phyloP scores from a whole-genome alignment of 345 rosid species.

The Syzygium jambos region DNA sequence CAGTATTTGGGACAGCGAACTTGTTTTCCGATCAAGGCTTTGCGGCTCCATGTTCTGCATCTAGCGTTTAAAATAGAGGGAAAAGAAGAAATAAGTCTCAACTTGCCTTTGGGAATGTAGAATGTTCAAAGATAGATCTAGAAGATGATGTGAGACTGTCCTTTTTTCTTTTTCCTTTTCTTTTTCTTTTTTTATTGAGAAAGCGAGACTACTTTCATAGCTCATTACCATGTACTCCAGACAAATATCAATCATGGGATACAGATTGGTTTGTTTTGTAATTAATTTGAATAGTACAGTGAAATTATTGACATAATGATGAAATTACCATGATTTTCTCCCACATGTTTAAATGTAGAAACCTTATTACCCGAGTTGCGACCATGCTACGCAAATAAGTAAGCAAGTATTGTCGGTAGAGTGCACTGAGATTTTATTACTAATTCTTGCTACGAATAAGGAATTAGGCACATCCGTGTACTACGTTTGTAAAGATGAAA shows the following conservation, averaged over 20 bases:
- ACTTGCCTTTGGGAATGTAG: not conserved
- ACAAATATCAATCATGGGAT: not conserved
- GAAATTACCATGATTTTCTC: not conserved
- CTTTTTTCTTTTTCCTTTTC: not conserved
- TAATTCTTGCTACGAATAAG: not conserved
- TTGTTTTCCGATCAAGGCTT: not conserved
- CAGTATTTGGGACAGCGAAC: not conserved
- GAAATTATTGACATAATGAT: not conserved
- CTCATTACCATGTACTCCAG: not conserved
- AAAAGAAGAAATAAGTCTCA: no score
- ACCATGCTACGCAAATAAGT: not conserved
- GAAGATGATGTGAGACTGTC: not conserved
- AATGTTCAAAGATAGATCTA: not conserved
- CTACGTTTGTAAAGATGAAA: not conserved
- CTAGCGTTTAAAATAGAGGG: no score
- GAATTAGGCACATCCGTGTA: not conserved
- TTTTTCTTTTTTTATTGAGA: not conserved
- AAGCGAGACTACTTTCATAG: not conserved
- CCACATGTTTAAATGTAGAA: not conserved
- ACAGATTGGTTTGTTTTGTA: not conserved
- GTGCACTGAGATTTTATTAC: not conserved
- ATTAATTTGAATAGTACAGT: not conserved
- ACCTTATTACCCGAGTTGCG: not conserved
- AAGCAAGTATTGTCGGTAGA: not conserved
- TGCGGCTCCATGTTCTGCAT: not conserved